These are phyloP conservation scores for Cordyceps cicadae DNA, from an alignment of 2,329 filamentous ascomycete genomes.

Conservation along the genomic window DNA sequence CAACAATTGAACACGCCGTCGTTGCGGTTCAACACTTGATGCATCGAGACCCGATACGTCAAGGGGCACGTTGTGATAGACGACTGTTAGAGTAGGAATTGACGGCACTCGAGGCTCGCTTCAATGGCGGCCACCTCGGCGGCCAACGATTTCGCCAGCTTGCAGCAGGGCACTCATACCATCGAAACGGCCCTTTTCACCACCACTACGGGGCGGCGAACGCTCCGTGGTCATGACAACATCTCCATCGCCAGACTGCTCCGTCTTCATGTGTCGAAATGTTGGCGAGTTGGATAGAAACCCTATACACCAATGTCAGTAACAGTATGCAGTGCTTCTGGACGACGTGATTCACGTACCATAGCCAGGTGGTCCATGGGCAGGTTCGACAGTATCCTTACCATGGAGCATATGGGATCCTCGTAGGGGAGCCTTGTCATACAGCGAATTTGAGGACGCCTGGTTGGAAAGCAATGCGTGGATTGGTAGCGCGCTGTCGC, in stretches of 20 bases:
- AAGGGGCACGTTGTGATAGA: neutral
- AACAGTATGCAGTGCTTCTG: constrained; percentile 14
- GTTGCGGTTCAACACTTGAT: neutral
- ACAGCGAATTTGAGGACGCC: constrained; percentile 15
- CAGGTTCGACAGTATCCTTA: constrained; percentile 12
- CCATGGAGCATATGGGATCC: constrained; percentile 16
- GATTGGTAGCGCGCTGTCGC: constrained; percentile 45
- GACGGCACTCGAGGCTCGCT: neutral
- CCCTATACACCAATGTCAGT: constrained; percentile 24
- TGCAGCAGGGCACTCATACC: constrained; percentile 51
- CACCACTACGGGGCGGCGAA: constrained; percentile 21
- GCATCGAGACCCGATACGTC: neutral
- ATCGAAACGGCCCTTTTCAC: constrained; percentile 33
- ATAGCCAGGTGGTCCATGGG: constrained; percentile 20
- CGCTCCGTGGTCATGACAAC: constrained; percentile 24
- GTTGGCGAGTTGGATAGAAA: constrained; percentile 27
- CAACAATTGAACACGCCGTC: neutral
- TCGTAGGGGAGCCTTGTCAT: constrained; percentile 8
- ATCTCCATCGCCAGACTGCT: constrained; percentile 23
- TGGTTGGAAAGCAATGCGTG: constrained; percentile 42
- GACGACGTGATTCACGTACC: constrained; percentile 22
- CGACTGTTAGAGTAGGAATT: neutral
- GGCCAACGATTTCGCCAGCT: constrained; percentile 52
- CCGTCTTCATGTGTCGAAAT: constrained; percentile 24
- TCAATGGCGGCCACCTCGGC: constrained; percentile 22